phyloP scores from a whole-genome alignment of 2,329 filamentous ascomycete species.

The Botryotinia calthae region DNA sequence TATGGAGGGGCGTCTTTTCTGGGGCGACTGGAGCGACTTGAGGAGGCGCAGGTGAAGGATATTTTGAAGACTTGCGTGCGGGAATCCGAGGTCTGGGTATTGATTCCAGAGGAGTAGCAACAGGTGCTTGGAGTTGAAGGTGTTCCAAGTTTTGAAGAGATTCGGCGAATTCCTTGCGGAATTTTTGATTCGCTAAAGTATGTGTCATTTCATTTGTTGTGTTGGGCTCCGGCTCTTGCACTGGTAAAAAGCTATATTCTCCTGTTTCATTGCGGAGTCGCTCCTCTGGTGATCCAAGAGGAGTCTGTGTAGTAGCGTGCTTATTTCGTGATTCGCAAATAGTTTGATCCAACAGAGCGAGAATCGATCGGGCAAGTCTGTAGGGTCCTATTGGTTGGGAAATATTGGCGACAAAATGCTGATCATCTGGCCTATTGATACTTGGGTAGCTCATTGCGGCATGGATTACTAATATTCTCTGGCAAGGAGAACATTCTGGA shows the following conservation, averaged over 20 bases:
- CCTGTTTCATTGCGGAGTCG: slow-evolving; percentile 24
- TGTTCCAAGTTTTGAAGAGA: neutral
- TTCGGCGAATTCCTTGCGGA: neutral
- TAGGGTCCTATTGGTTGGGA: slow-evolving; percentile 26
- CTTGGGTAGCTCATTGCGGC: slow-evolving; percentile 22
- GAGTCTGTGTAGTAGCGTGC: slow-evolving; percentile 31
- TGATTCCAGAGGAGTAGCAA: neutral
- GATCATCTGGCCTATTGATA: neutral
- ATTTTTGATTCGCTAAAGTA: neutral
- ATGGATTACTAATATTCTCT: slow-evolving; percentile 30
- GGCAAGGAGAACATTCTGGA: slow-evolving; percentile 11
- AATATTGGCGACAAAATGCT: slow-evolving; percentile 24
- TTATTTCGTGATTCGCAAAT: neutral
- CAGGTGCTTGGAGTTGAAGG: slow-evolving; percentile 3
- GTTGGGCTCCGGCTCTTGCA: neutral
- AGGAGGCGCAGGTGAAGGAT: neutral
- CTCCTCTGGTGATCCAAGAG: slow-evolving; percentile 30
- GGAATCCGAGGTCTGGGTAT: neutral
- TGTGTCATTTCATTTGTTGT: neutral
- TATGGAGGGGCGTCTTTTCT: slow-evolving; percentile 3
- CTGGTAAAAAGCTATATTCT: slow-evolving; percentile 28
- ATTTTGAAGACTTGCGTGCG: neutral
- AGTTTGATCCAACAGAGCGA: slow-evolving; percentile 27
- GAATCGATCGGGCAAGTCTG: slow-evolving; percentile 31
- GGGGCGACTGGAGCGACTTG: neutral